Base-by-base conservation (phyloP, 1,284 basidiomycete genomes). In the Inonotus hispidus region DNA sequence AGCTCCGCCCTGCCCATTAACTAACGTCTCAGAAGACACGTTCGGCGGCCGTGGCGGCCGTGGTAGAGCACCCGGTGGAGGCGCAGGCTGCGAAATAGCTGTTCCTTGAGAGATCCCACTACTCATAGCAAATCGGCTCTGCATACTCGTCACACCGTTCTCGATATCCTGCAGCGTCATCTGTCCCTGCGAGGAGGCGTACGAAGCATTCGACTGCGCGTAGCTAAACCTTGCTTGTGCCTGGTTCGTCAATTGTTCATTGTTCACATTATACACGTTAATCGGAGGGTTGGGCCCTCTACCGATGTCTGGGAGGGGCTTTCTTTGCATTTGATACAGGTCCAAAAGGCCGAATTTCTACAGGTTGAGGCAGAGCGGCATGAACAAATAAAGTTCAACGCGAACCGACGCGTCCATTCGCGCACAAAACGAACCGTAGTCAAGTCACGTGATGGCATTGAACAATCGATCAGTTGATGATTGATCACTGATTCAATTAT, bases 141-240 rank as follows among this genome's bases (percentile, higher is more conserved):
- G 43, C 54, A 64, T 61, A 25, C 46, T 46, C 27, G 47, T 14
- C 3, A 64, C 57, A 27, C 59, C 59, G 8, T 60, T 53, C 19
- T 64, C 50, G 25, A 64, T 61, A 35, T 58, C 63, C 19, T 64
- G 59, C 49, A 61, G 60, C 3, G 59, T 58, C 16, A 64, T 53
- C n/a, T 58, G 62, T 32, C 41, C 37, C 13, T 27, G 50, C 23
- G 53, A 29, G 16, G n/a, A 23, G 10, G n/a, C n/a, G n/a, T 59
- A 45, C 39, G 59, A 27, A 13, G 60, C 50, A 19, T 50, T 39
- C 25, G 54, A 53, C 1, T 53, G 49, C 32, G 62, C 39, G 46
- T 57, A 57, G n/a, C 58, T 60, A 23, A 53, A 47, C 6, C 53
- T 53, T 19, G 52, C 35, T 21, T 49, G 56, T 39, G 43, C 53